Evolutionary conservation across 2,329 filamentous ascomycete species (phyloP), one percentile per base, ranked within the genome.

Genomic region (Botrytis medusae): DNA sequence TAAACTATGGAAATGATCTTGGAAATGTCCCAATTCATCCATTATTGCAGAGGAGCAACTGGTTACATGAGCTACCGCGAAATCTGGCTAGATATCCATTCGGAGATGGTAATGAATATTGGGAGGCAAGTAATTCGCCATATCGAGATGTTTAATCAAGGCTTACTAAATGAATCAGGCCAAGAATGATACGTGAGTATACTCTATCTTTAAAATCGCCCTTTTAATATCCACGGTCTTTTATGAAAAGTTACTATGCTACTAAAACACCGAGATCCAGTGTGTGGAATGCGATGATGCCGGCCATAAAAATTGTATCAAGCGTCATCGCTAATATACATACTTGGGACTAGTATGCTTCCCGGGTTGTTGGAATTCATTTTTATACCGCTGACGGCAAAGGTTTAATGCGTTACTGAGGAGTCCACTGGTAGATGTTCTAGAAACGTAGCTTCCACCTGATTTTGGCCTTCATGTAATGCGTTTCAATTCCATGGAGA

Each of bases 21-120:
- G 46, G 29, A 34, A 25, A 57, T 29, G 64, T 57, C 37, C 46
- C 64, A 1, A 42, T 68, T 29, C 46, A 68, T 67, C 64, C 64
- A 7, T 8, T 68, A 9, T 68, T 37, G 25, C 34, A 54, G 22
- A 48, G 64, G 2, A 40, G n/a, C n/a, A 68, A 54, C 6, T 54
- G 64, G 64, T 34, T 42, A n/a, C 10, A 42, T 29, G 64, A 68
- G 16, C 2, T 68, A 10, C 64, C 64, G 46, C 25, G 25, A 40
- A 25, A 68, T 22, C 6, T 29, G 18, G 46, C 48, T 68, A 40
- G 25, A 9, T 68, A 68, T 42, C 64, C 64, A 54, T 32, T 54
- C 7, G 64, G 64, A 42, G 46, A 57, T 54, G 48, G 64, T 57
- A 42, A 68, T 29, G 64, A 68, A 68, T 68, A 68, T 42, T 68